Evolutionary conservation across 1,284 basidiomycete species (phyloP), one percentile per base, ranked within the genome.

Genomic region (Cutaneotrichosporon sp.): DNA sequence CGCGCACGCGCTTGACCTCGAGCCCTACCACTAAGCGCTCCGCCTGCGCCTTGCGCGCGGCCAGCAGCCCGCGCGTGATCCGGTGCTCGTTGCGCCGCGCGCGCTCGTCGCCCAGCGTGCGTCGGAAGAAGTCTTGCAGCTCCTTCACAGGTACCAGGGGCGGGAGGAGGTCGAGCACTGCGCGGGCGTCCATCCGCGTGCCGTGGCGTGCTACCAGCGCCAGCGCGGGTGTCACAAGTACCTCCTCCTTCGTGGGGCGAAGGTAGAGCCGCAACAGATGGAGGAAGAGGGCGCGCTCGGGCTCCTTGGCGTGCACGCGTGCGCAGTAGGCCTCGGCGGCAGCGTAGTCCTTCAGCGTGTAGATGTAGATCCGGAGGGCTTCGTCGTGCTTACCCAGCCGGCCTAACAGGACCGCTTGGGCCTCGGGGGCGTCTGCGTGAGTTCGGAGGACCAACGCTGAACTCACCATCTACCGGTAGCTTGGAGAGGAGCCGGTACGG

Each of bases 241-340:
- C 51, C 20, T 34, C 51, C 33, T 53, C 51, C 33, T 36, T 34
- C 34, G 43, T 57, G 34, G 68, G 63, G 0, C 86, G 86, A 42
- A 98, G 87, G 80, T 97, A 98, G 59, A 95, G 88, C 27, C 87
- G 86, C 24, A 98, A 84, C 5, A 99, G 84, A 1, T 87, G 87
- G 50, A 95, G 83, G 82, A 93, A 99, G 67, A 97, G 87, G 54
- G 80, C 81, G 4, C 86, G 88, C 53, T 84, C 80, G 13, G 86
- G 81, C n/a, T 83, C 81, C 22, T 42, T 47, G 51, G 84, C 80
- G 75, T 92, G 91, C 18, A 89, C 83, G 42, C 87, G 87, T 72
- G 90, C 89, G 81, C 94, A 97, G 77, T 97, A 93, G 89, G 90
- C 87, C 81, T 98, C 95, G 0, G 97, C 97, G 63, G 91, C 91